A percentile compares a stretch with the other conserved stretches of the same genome.
Evolutionary conservation across 2,329 filamentous ascomycete genomes (phyloP).

Genomic region (Epichloe typhina): DNA sequence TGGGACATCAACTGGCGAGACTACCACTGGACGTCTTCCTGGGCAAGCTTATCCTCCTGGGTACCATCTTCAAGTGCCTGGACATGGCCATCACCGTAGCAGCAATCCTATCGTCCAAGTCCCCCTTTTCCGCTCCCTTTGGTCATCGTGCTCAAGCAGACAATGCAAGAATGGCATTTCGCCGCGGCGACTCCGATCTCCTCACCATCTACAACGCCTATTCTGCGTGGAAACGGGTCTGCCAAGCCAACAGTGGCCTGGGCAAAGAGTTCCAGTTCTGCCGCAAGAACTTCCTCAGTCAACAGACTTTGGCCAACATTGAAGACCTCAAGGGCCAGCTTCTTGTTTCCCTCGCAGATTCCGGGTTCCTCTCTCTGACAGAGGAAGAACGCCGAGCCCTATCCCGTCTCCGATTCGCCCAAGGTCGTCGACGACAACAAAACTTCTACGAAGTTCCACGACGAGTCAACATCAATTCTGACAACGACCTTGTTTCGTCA

Average conservation of each 20-base stretch:
- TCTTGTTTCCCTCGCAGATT: constrained; percentile 70
- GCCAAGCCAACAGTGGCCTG: constrained; percentile 46
- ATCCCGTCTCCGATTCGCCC: constrained; percentile 52
- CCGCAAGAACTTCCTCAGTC: constrained; percentile 82
- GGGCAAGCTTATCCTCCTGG: constrained; percentile 81
- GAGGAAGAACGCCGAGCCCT: constrained; percentile 58
- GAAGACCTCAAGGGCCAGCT: constrained; percentile 93
- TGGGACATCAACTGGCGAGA: constrained; percentile 77
- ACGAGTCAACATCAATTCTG: constrained; percentile 60
- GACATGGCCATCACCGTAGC: constrained; percentile 88
- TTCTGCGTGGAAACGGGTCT: constrained; percentile 72
- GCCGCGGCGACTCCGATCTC: constrained; percentile 78
- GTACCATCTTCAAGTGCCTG: constrained; percentile 76
- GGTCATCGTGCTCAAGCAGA: constrained; percentile 74
- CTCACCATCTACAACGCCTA: constrained; percentile 94
- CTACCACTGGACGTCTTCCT: constrained; percentile 88
- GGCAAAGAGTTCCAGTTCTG: constrained; percentile 81
- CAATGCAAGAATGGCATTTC: constrained; percentile 63
- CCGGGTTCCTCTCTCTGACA: constrained; percentile 66
- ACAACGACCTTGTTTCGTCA: constrained; percentile 65
- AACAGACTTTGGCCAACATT: constrained; percentile 81
- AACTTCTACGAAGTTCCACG: constrained; percentile 74
- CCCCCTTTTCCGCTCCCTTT: constrained; percentile 78
- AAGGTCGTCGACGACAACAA: constrained; percentile 43
- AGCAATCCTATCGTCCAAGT: constrained; percentile 87